Evolutionary conservation across 176 grass and related monocot genomes (phyloP).

Genomic region (Paspalum notatum): DNA sequence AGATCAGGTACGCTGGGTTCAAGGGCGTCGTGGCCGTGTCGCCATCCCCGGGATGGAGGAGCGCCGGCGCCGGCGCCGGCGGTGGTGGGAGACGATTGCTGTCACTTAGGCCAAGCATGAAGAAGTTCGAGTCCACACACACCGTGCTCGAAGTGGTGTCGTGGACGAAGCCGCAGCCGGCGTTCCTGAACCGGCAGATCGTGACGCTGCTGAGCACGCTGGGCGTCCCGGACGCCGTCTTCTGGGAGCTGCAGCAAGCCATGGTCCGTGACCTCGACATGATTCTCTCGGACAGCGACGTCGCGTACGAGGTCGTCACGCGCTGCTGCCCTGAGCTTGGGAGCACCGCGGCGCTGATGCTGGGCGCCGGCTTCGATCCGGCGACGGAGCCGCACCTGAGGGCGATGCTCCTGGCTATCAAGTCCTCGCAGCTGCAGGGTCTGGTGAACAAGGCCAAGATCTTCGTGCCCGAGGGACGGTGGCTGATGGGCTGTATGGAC

Average conservation of each 20-base stretch:
- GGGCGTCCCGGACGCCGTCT: constrained; percentile 63
- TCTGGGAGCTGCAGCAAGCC: constrained; percentile 61
- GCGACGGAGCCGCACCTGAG: constrained; percentile 75
- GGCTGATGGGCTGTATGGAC: constrained; percentile 91
- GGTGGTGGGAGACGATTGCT: constrained; percentile 34
- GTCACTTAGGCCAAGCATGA: constrained; percentile 78
- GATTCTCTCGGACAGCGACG: constrained; percentile 52
- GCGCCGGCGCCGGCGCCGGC: no score
- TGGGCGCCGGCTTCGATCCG: constrained; percentile 72
- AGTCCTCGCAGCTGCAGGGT: constrained; percentile 65
- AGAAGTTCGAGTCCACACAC: constrained; percentile 75
- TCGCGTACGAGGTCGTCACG: constrained; percentile 69
- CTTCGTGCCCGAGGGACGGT: constrained; percentile 87
- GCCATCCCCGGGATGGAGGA: constrained; percentile 50
- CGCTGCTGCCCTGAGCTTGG: constrained; percentile 66
- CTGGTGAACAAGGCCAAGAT: constrained; percentile 71
- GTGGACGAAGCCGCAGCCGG: constrained; percentile 83
- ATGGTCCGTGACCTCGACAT: constrained; percentile 69
- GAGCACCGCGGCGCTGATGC: constrained; percentile 67
- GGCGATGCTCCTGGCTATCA: constrained; percentile 76
- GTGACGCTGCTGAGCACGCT: constrained; percentile 69
- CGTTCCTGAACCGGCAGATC: constrained; percentile 91
- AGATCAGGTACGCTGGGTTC: constrained; percentile 83
- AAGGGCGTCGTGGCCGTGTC: constrained; percentile 83
- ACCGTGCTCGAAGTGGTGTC: constrained; percentile 71